Percentiles rank a stretch among this genome's conserved stretches.
Evolutionary conservation across 2,329 filamentous ascomycete genomes (phyloP).

Genomic region (Daldinia eschscholtzii): DNA sequence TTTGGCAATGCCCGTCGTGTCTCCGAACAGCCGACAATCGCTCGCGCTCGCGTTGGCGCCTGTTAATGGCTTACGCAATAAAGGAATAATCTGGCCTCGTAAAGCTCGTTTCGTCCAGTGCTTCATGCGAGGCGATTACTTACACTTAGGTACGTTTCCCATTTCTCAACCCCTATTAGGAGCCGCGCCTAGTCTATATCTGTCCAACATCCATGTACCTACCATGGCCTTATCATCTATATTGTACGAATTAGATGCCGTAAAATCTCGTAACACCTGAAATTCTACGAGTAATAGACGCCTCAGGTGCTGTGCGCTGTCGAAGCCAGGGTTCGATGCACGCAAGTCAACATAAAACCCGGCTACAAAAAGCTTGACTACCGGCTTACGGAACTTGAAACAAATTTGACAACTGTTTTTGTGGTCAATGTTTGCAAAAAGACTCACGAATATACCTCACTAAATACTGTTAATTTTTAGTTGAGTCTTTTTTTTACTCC

Average conservation of each 20-base stretch:
- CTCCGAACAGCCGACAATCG: constrained; percentile 41
- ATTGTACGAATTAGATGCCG: constrained; percentile 32
- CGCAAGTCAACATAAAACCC: constrained; percentile 46
- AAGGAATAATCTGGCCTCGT: constrained; percentile 26
- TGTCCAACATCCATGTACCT: neutral
- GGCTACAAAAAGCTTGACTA: constrained; percentile 39
- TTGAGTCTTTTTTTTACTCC: constrained; percentile 29
- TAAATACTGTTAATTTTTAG: neutral
- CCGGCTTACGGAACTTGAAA: constrained; percentile 44
- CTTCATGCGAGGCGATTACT: constrained; percentile 31
- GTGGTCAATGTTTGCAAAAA: constrained; percentile 32
- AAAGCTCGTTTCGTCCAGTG: constrained; percentile 16
- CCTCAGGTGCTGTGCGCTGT: constrained; percentile 30
- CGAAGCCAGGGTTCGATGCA: constrained; percentile 41
- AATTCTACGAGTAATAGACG: constrained; percentile 26
- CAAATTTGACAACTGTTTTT: constrained; percentile 19
- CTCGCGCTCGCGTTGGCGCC: constrained; percentile 24
- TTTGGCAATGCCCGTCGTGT: constrained; percentile 40
- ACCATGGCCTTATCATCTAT: constrained; percentile 20
- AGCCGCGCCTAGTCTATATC: constrained; percentile 6
- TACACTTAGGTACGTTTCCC: constrained; percentile 7
- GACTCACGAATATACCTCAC: constrained; percentile 19
- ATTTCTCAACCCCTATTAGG: constrained; percentile 20
- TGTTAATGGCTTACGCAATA: constrained; percentile 11
- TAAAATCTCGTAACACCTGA: constrained; percentile 27